Conservation (phyloP, 306 rosid species). For the Gastrolobium bilobum region DNA sequence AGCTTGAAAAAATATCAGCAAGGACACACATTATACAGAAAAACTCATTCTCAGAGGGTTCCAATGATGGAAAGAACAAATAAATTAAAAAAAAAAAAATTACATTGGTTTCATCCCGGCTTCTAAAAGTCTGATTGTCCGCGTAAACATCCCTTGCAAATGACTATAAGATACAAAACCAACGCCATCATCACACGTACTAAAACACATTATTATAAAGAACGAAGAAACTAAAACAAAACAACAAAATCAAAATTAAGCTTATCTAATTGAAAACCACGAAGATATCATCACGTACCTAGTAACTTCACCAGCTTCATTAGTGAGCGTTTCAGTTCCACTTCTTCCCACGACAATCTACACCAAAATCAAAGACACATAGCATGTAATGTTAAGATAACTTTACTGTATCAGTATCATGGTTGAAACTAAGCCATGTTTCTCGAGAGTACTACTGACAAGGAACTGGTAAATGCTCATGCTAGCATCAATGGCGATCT, state of each 20-base stretch:
- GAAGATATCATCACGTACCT: constrained; percentile 61
- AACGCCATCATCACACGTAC: constrained; percentile 23
- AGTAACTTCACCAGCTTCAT: constrained; percentile 99
- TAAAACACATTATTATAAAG: constrained; percentile 11
- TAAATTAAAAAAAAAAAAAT: neutral
- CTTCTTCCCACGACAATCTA: constrained; percentile 98
- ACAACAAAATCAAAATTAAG: neutral
- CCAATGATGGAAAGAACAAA: constrained; percentile 10
- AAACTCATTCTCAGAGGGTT: neutral
- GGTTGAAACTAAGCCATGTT: neutral
- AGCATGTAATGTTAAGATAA: neutral
- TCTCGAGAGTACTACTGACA: constrained; percentile 53
- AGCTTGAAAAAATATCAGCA: constrained; percentile 30
- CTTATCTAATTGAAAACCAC: neutral
- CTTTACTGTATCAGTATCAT: neutral
- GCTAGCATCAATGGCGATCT: constrained; percentile 95
- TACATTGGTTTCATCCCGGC: constrained; percentile 97
- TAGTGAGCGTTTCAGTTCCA: constrained; percentile 94
- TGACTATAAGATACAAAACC: constrained; percentile 69
- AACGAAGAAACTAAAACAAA: constrained; percentile 21
- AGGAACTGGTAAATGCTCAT: constrained; percentile 99
- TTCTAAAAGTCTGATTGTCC: constrained; percentile 96
- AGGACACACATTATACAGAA: neutral
- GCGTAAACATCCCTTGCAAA: constrained; percentile 94
- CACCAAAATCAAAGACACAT: constrained; percentile 45